Percentiles rank a stretch among this genome's conserved stretches.
These are phyloP conservation scores for Bretziella fagacearum DNA, from an alignment of 2,329 filamentous ascomycete genomes.

Conservation along the genomic window DNA sequence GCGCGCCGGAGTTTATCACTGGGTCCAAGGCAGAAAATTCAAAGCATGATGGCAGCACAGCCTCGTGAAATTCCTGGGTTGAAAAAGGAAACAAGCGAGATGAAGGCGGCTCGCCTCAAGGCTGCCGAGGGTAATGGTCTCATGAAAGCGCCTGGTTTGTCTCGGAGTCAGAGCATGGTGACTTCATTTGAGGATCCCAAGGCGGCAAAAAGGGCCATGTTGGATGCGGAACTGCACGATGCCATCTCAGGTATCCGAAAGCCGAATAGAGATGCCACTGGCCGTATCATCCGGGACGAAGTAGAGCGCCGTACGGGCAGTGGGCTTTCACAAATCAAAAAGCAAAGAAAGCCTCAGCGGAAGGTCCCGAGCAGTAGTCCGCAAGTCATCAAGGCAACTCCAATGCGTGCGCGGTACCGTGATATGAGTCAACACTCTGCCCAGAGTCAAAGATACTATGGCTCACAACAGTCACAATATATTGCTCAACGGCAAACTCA, in stretches of 20 bases:
- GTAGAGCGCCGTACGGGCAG: constrained; percentile 42
- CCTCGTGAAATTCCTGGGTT: constrained; percentile 39
- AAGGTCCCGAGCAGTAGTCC: constrained; percentile 25
- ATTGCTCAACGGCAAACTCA: constrained; percentile 1
- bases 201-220: constrained; percentile 45
- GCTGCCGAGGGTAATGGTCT: constrained; percentile 18
- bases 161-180: constrained; percentile 30
- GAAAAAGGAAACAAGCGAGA: constrained; percentile 54
- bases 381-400: constrained; percentile 38
- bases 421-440: constrained; percentile 5
- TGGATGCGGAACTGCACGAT: constrained; percentile 54
- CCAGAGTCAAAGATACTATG: not conserved
- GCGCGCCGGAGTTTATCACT: constrained; percentile 34
- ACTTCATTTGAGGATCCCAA: constrained; percentile 35
- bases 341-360: constrained; percentile 35
- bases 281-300: constrained; percentile 48
- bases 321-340: constrained; percentile 29
- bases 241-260: constrained; percentile 59
- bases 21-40: constrained; percentile 40
- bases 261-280: constrained; percentile 55
- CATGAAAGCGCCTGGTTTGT: constrained; percentile 25
- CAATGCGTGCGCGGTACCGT: constrained; percentile 32
- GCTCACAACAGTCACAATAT: not conserved
- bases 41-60: constrained; percentile 53
- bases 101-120: constrained; percentile 31